Evolutionary conservation across 345 rosid species (phyloP), one percentile per base, ranked within the genome.

Genomic region (Hibiscus syriacus): DNA sequence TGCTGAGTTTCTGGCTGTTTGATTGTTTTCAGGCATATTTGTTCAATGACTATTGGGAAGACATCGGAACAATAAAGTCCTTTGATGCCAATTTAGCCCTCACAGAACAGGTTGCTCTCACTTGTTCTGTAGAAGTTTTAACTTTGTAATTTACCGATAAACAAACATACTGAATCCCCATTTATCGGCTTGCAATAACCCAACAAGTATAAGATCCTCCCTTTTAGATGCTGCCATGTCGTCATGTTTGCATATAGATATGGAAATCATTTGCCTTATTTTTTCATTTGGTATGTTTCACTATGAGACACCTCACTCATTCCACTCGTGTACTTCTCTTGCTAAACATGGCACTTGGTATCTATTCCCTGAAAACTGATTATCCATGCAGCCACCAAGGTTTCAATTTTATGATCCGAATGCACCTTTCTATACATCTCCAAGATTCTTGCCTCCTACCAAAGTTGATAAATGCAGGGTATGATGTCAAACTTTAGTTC

Each of bases 21-120:
- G 56, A 43, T 11, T 52, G 39, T 61, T 70, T 17, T 26, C 70
- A 90, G 97, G 94, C 97, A 43, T 90, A 82, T 76, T 74, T 90
- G 73, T 90, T 90, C 81, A 90, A 79, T 73, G 97, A 88, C 78
- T 90, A 90, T 71, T 90, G 97, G 97, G 97, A 88, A 74, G 97
- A 90, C 69, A 90, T 90, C 71, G 97, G 97, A 72, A 90, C 97
- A 16, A 77, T 90, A 64, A 80, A 80, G 73, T 90, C 97, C 32
- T 86, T 88, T 38, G 83, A 88, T 76, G 90, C 97, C 55, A 90
- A 88, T 75, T 77, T 88, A 82, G 90, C 87, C 55, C 94, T 90
- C 67, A 85, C 97, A 0, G 83, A 86, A 52, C 97, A 88, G 94
- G 97, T 90, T 57, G 97, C 71, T 53, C 36, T 36, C 39, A 30